These are phyloP conservation scores for Takashimella koratensis DNA, from an alignment of 1,284 basidiomycete genomes.

Conservation along the genomic window DNA sequence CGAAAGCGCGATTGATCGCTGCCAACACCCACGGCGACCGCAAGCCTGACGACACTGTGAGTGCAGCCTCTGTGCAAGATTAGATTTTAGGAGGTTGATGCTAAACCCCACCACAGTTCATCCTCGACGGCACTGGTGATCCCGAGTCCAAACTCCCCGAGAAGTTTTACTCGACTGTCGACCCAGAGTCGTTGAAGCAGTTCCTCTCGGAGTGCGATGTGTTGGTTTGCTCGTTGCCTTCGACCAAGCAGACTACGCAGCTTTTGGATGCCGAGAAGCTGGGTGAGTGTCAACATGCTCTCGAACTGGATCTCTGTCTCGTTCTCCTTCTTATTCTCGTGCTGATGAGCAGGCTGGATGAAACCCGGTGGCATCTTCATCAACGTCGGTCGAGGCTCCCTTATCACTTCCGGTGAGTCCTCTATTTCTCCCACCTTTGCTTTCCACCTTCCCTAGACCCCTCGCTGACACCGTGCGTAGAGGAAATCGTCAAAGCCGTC, in stretches of 20 bases:
- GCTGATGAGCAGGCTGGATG: not conserved
- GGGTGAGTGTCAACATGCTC: conserved; percentile 34
- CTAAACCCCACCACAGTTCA: conserved; percentile 14
- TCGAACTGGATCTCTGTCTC: too few species aligned
- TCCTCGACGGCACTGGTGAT: conserved; percentile 37
- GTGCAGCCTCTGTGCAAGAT: too few species aligned
- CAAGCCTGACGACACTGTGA: conserved; percentile 29
- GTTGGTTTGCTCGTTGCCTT: conserved; percentile 37
- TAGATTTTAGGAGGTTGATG: not conserved
- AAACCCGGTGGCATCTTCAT: conserved; percentile 17
- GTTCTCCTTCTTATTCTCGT: too few species aligned
- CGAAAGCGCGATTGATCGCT: conserved; percentile 25
- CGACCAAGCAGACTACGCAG: conserved; percentile 32
- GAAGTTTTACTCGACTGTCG: conserved; percentile 35
- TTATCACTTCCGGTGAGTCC: conserved; percentile 8
- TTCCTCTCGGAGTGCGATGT: conserved; percentile 39
- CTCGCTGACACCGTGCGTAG: conserved; percentile 1
- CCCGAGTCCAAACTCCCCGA: conserved; percentile 37
- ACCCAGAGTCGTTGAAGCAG: conserved; percentile 22
- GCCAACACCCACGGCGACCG: conserved; percentile 37
- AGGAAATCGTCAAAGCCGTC: conserved; percentile 19
- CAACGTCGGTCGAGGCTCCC: conserved; percentile 24
- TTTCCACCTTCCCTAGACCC: not conserved
- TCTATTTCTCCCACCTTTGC: too few species aligned
- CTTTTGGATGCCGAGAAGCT: conserved; percentile 33